phyloP scores from a whole-genome alignment of 441 rosid genomes.

The Gossypium schwendimanii region DNA sequence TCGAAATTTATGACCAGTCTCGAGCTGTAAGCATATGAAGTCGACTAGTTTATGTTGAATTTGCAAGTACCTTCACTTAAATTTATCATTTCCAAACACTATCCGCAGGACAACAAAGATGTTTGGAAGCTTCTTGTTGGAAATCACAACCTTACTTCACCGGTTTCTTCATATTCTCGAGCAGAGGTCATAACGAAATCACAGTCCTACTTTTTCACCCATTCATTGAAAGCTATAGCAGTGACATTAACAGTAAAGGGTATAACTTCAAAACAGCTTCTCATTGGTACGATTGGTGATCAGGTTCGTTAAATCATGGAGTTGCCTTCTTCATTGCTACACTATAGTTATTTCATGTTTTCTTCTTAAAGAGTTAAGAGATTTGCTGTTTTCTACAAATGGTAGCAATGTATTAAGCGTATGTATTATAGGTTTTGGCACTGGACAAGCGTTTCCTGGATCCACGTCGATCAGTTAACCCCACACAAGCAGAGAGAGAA shows the following conservation, averaged over 20 bases:
- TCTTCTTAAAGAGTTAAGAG: neutral
- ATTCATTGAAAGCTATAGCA: constrained; percentile 75
- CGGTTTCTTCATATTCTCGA: constrained; percentile 74
- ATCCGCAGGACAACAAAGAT: constrained; percentile 87
- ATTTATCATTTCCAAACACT: constrained; percentile 14
- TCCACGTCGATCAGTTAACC: constrained; percentile 86
- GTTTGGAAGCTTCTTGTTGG: constrained; percentile 87
- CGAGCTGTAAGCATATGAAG: constrained; percentile 76
- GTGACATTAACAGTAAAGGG: constrained; percentile 97
- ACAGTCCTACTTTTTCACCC: constrained; percentile 90
- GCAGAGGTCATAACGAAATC: constrained; percentile 77
- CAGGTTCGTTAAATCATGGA: constrained; percentile 44
- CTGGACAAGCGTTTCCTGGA: constrained; percentile 95
- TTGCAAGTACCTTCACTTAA: constrained; percentile 1
- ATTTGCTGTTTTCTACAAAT: neutral
- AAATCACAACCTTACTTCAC: constrained; percentile 91
- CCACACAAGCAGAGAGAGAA: constrained; percentile 92
- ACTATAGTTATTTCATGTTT: neutral
- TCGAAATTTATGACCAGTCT: constrained; percentile 93
- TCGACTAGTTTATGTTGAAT: neutral
- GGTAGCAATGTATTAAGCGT: neutral
- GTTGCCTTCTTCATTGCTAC: neutral
- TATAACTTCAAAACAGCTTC: constrained; percentile 96
- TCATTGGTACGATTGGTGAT: constrained; percentile 86
- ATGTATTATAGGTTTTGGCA: constrained; percentile 64